Base-by-base conservation (phyloP, 2,329 filamentous ascomycete genomes). In the Biscogniauxia marginata region DNA sequence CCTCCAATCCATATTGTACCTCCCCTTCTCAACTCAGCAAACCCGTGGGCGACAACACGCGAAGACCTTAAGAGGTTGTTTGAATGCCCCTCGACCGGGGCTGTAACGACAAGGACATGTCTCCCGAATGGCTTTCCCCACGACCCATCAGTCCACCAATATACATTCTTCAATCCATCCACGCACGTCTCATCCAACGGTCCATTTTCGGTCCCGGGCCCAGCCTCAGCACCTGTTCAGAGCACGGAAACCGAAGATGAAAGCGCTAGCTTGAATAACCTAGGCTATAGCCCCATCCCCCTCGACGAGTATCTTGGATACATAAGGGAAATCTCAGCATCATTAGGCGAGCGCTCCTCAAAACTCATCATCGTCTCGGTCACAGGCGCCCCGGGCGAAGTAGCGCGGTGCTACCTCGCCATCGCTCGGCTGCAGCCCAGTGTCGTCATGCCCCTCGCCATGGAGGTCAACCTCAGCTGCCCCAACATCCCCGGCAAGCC, bases 381-480 rank as follows among this genome's bases (percentile, higher is more conserved):
- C 1, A 91, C 89, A 0, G 89, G 89, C 4, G 75, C 77, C 0
- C 79, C 83, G 0, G 67, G 74, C 0, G 84, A 89, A 9, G 79
- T 91, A 0, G 73, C 74, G 0, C 63, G 73, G 54, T 86, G 84
- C 72, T 87, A 88, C 66, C 58, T 62, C 0, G 71, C 74, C 13
- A 79, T 89, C 57, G 70, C 68, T 56, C 56, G 22, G 48, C 66
- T 58, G 58, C 79, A 76, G 68, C 3, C 49, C 22, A 30, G 16
- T 2, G 2, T 6, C n/a, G 62, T 67, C 1, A 60, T 84, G 61
- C 77, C 78, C 1, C 74, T 90, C 0, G 85, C 85, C 18, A 83
- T 92, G 77, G 90, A 93, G 71, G 77, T 93, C 65, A 93, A 93
- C 67, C 81, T 93, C 24, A 88, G 84, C 25, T 93, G 90, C 63